A percentile compares a stretch with the other conserved stretches of the same genome.
These are phyloP conservation scores for Brasenia schreberi DNA, from an alignment of 164 flowering plant genomes.

Conservation along the genomic window DNA sequence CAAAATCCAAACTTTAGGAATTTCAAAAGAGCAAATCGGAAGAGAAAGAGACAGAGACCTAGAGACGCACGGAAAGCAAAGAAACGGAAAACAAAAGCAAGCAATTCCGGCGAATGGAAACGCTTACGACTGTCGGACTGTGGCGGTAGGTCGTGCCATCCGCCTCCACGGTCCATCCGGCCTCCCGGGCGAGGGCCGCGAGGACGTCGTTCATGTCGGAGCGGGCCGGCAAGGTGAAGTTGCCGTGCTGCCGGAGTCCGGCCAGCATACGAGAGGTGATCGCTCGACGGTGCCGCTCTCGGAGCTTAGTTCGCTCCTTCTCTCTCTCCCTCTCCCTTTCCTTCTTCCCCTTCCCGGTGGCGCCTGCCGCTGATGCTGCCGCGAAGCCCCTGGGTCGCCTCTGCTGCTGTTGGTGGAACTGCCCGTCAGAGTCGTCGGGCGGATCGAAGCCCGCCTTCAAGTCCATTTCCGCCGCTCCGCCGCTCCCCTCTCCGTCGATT, in stretches of 20 bases:
- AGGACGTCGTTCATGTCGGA: slow-evolving; percentile 80
- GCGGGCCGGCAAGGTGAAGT: slow-evolving; percentile 61
- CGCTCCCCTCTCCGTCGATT: neutral
- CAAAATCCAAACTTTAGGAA: too few species aligned
- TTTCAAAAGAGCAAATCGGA: too few species aligned
- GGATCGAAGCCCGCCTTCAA: neutral
- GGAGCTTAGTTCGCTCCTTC: slow-evolving; percentile 61
- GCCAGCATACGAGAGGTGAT: slow-evolving; percentile 67
- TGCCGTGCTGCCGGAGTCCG: slow-evolving; percentile 63
- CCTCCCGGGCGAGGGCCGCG: slow-evolving; percentile 65
- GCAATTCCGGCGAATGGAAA: neutral
- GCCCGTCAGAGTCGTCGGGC: slow-evolving; percentile 5
- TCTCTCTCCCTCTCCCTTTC: slow-evolving; percentile 53
- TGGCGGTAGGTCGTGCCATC: slow-evolving; percentile 60
- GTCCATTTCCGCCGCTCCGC: neutral
- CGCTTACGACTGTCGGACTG: slow-evolving; percentile 21
- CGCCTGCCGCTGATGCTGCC: slow-evolving; percentile 25
- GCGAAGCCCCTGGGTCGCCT: slow-evolving; percentile 56
- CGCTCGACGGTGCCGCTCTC: slow-evolving; percentile 66
- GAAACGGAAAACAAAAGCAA: neutral
- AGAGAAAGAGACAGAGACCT: too few species aligned
- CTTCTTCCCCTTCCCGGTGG: slow-evolving; percentile 7
- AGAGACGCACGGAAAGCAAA: neutral
- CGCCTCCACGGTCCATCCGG: slow-evolving; percentile 72
- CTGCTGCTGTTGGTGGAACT: slow-evolving; percentile 14